Base-by-base conservation (phyloP, 768 basidiomycete species). In the Roridomyces roridus region DNA sequence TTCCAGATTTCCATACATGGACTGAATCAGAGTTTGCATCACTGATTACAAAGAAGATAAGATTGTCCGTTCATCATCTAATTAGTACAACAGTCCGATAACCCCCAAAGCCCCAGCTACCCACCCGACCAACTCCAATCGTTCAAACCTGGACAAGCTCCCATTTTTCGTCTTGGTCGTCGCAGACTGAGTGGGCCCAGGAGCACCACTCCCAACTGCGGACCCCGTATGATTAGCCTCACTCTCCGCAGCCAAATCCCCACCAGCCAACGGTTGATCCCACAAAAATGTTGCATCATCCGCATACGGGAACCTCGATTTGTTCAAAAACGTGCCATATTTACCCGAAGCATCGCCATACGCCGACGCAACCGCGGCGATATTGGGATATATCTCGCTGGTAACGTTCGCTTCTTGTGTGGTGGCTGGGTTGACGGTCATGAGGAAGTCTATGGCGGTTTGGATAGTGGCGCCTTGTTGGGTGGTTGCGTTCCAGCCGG, bases 381-480 rank as follows among this genome's bases (percentile, higher is more conserved):
- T 66, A 59, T 77, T 75, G 11, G 85, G 85, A 59, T 80, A 80
- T 5, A 88, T 74, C 64, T 87, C 85, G 1, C 70, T 66, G 25
- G 70, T 71, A 48, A 79, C 75, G 8, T 64, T 53, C 5, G 69
- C 65, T 51, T 81, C 79, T 1, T 65, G 60, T 6, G 62, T 68
- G 24, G 49, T 58, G 9, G 70, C 51, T 1, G 78, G 72, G 35
- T 77, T 63, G 52, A 79, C 66, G 6, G 74, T 75, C 76, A 88
- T 84, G 15, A 85, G 79, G 61, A 75, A 86, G 68, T 89, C 82
- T 50, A 85, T 70, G 15, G 86, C 86, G 15, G 70, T 75, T 64
- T 86, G 74, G 68, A 89, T 87, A n/a, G 80, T 86, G 0, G 81
- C 76, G 15, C 84, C 83, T n/a, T n/a, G n/a, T n/a, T 69, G 62